These are phyloP conservation scores for Galium porrigens DNA, from an alignment of 305 asterid genomes.

Conservation along the genomic window DNA sequence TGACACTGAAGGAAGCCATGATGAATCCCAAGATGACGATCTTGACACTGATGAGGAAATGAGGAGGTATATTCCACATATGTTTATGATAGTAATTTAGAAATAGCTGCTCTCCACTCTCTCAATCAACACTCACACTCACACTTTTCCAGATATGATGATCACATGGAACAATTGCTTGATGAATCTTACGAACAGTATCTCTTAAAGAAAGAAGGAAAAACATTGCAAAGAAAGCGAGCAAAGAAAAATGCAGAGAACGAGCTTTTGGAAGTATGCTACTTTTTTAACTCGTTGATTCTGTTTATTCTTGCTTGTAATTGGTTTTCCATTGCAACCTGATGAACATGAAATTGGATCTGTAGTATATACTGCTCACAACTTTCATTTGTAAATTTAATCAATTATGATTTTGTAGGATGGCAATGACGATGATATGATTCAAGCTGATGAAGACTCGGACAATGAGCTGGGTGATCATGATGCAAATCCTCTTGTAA, in stretches of 20 bases:
- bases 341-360: no score
- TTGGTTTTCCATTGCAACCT: not conserved
- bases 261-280: slow-evolving; percentile 42
- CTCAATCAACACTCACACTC: not conserved
- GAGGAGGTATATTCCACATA: slow-evolving; percentile 26
- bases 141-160: slow-evolving; percentile 45
- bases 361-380: not conserved
- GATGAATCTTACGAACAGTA: slow-evolving; percentile 70
- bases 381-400: not conserved
- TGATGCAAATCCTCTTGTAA: slow-evolving; percentile 72
- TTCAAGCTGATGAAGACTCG: slow-evolving; percentile 54
- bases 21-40: slow-evolving; percentile 37
- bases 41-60: slow-evolving; percentile 83
- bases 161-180: slow-evolving; percentile 45
- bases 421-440: slow-evolving; percentile 24
- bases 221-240: slow-evolving; percentile 69
- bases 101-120: not conserved
- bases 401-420: slow-evolving; percentile 28
- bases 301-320: not conserved
- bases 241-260: slow-evolving; percentile 45
- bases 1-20: slow-evolving; percentile 41
- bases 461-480: slow-evolving; percentile 39
- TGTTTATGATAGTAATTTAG: not conserved
- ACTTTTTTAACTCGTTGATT: not conserved
- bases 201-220: slow-evolving; percentile 64